Evolutionary conservation across 2,329 filamentous ascomycete species (phyloP).

Genomic region (Fusarium redolens): DNA sequence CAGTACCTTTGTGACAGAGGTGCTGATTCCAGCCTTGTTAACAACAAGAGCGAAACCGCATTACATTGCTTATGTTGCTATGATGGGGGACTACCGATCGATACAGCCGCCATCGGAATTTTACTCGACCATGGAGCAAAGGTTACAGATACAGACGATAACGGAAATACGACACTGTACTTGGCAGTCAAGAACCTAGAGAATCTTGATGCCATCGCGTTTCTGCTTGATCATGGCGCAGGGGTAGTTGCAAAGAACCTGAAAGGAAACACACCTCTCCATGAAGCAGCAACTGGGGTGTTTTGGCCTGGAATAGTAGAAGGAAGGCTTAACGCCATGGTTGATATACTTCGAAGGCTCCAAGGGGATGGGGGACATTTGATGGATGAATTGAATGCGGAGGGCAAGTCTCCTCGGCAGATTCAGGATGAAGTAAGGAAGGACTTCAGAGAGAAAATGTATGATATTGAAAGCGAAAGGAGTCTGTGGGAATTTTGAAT

Average conservation of each 20-base stretch:
- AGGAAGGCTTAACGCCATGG: not conserved
- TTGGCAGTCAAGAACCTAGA: not conserved
- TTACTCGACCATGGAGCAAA: not conserved
- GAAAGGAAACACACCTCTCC: not conserved
- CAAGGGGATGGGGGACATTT: not conserved
- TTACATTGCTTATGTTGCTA: not conserved
- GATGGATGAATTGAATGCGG: not conserved
- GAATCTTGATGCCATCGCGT: not conserved
- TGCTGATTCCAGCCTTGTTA: not conserved
- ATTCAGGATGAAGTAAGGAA: not conserved
- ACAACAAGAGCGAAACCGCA: not conserved
- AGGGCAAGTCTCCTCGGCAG: not conserved
- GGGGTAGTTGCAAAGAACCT: accelerated
- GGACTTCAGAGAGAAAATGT: accelerated
- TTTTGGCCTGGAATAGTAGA: not conserved
- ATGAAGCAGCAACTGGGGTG: not conserved
- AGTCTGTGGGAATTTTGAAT: not conserved
- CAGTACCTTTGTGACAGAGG: not conserved
- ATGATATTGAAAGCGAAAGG: not conserved
- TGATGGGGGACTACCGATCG: not conserved
- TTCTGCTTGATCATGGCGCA: not conserved
- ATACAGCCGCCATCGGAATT: not conserved
- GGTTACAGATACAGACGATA: accelerated
- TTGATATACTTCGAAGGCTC: not conserved
- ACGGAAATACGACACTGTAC: accelerated